phyloP scores from a whole-genome alignment of 1,284 basidiomycete genomes.

The Irpex sp. region DNA sequence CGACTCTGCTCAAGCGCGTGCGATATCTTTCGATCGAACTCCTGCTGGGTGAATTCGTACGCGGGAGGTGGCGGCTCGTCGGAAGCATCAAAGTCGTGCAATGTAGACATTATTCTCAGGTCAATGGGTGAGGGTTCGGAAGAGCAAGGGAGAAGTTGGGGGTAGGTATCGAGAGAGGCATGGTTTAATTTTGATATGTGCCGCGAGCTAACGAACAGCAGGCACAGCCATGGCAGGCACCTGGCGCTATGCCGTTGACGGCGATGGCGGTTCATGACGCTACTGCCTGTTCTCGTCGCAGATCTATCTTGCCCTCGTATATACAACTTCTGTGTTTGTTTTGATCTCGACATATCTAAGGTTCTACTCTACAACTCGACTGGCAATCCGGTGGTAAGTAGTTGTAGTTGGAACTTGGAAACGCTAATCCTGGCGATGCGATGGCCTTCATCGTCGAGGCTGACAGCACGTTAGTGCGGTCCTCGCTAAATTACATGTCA shows the following conservation, averaged over 20 bases:
- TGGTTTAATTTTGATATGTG: conserved; percentile 2
- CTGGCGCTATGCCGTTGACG: background rate
- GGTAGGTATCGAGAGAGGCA: background rate
- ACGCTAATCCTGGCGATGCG: background rate
- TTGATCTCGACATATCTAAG: too few species aligned
- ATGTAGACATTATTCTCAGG: conserved; percentile 5
- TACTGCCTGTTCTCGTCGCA: background rate
- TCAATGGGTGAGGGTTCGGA: background rate
- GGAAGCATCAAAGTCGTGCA: conserved; percentile 11
- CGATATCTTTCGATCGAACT: conserved; percentile 50
- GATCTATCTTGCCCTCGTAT: background rate
- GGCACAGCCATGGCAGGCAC: conserved; percentile 8
- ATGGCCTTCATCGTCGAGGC: background rate
- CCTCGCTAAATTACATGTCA: background rate
- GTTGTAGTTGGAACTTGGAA: too few species aligned
- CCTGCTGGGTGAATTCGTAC: conserved; percentile 48
- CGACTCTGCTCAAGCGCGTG: conserved; percentile 32
- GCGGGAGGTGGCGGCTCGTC: conserved; percentile 34
- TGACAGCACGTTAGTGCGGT: background rate
- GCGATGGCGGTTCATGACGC: background rate
- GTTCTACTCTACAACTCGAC: too few species aligned
- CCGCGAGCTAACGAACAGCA: conserved; percentile 4
- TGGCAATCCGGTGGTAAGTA: background rate
- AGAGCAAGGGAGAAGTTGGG: conserved; percentile 1
- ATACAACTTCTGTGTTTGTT: too few species aligned